A percentile compares a stretch with the other conserved stretches of the same genome.
Conservation (phyloP, 2,329 filamentous ascomycete species). For the Penicillium sp. region DNA sequence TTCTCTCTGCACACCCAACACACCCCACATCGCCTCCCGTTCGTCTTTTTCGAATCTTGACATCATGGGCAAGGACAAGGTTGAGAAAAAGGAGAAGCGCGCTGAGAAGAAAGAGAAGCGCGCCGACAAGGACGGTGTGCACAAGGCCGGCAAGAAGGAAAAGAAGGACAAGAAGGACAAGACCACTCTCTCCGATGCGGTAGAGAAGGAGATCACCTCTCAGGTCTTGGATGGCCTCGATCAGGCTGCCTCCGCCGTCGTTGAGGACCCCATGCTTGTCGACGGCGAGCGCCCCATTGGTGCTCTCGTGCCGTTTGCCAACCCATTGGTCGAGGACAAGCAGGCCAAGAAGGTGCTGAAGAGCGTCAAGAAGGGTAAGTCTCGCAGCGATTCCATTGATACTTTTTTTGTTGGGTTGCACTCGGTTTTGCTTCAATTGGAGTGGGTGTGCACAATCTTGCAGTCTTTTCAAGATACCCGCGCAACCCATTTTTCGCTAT, state of each 20-base stretch:
- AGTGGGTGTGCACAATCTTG: neutral
- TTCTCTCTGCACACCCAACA: conserved; percentile 24
- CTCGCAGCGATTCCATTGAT: neutral
- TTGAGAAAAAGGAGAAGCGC: conserved; percentile 48
- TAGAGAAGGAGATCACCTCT: conserved; percentile 40
- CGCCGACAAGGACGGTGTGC: conserved; percentile 46
- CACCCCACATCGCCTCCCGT: conserved; percentile 18
- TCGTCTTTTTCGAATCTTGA: conserved; percentile 18
- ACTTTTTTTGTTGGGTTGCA: neutral
- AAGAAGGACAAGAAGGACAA: conserved; percentile 48
- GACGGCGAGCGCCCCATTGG: conserved; percentile 41
- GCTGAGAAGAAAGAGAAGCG: conserved; percentile 45
- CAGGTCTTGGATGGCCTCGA: conserved; percentile 39
- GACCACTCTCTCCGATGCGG: conserved; percentile 38
- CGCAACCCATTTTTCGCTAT: neutral
- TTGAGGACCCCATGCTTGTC: conserved; percentile 25
- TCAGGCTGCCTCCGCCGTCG: conserved; percentile 23
- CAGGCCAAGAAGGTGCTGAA: conserved; percentile 52
- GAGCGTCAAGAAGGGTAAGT: conserved; percentile 52
- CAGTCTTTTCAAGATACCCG: neutral
- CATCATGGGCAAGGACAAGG: conserved; percentile 48
- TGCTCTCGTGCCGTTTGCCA: conserved; percentile 51
- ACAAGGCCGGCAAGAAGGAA: conserved; percentile 46
- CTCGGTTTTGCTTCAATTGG: neutral
- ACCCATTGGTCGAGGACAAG: conserved; percentile 52